A percentile compares a stretch with the other conserved stretches of the same genome.
Evolutionary conservation across 441 rosid genomes (phyloP).

Genomic region (Populus trichocarpa): DNA sequence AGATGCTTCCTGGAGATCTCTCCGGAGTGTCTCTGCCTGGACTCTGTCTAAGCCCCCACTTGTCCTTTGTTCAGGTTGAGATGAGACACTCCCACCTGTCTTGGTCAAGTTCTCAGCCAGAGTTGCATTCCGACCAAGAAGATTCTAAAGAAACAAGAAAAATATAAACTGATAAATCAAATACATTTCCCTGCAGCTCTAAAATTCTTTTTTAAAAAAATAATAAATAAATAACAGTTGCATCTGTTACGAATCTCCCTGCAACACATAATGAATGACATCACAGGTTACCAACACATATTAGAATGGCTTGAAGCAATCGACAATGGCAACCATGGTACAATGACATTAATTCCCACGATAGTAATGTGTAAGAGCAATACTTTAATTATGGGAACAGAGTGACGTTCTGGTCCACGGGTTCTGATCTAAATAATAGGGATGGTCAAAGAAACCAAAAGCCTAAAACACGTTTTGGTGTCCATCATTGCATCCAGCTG

Average conservation of each 20-base stretch:
- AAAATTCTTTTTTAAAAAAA: too few species aligned
- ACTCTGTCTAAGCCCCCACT: slow-evolving; percentile 61
- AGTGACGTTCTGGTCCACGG: background rate
- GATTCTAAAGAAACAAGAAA: slow-evolving; percentile 41
- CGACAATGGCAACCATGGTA: background rate
- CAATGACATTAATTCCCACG: background rate
- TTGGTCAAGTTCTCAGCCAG: slow-evolving; percentile 87
- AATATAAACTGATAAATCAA: slow-evolving; percentile 13
- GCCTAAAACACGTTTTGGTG: background rate
- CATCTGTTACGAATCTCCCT: too few species aligned
- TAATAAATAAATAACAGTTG: too few species aligned
- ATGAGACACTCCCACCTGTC: slow-evolving; percentile 52
- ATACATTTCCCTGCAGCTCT: background rate
- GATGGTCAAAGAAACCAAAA: background rate
- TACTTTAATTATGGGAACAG: background rate
- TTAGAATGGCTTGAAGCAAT: background rate
- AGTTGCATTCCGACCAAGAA: slow-evolving; percentile 79
- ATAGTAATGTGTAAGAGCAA: background rate
- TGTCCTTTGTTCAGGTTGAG: slow-evolving; percentile 51
- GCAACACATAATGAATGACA: background rate
- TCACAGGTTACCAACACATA: background rate
- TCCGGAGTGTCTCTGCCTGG: slow-evolving; percentile 62
- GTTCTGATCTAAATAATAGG: background rate
- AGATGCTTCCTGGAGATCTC: slow-evolving; percentile 81
- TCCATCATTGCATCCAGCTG: background rate